Conservation (phyloP, 352 stramenopile species). For the Phytophthora aleatoria region DNA sequence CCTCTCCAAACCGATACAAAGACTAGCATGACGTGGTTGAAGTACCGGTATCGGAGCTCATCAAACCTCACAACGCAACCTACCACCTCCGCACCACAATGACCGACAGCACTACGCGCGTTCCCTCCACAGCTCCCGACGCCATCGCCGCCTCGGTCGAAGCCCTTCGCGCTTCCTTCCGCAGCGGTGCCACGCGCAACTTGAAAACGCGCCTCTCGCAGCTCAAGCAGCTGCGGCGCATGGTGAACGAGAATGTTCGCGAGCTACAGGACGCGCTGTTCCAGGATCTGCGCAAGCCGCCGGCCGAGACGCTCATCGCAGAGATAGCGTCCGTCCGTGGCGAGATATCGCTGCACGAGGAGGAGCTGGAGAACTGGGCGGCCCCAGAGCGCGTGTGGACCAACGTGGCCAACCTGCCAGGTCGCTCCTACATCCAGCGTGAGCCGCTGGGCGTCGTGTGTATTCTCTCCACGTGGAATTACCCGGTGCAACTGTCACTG, state of each 20-base stretch:
- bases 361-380: conserved; percentile 64
- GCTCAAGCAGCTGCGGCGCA: conserved; percentile 47
- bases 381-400: conserved; percentile 57
- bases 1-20: not conserved
- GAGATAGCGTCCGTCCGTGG: conserved; percentile 54
- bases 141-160: conserved; percentile 51
- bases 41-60: conserved; percentile 1
- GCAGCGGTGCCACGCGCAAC: conserved; percentile 51
- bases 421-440: conserved; percentile 53
- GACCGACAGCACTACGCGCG: conserved; percentile 12
- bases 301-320: conserved; percentile 62
- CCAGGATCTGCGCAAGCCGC: conserved; percentile 70
- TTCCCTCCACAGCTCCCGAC: conserved; percentile 39
- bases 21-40: conserved; percentile 39
- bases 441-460: conserved; percentile 86
- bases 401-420: conserved; percentile 57
- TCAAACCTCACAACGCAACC: conserved; percentile 3
- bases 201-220: conserved; percentile 42
- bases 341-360: conserved; percentile 74
- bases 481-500: conserved; percentile 81
- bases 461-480: conserved; percentile 92
- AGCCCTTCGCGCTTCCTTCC: conserved; percentile 55
- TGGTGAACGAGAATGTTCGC: conserved; percentile 54
- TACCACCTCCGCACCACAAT: not conserved
- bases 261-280: conserved; percentile 58